Percentiles rank a stretch among this genome's conserved stretches.
Evolutionary conservation across 768 basidiomycete genomes (phyloP).

Genomic region (Auriscalpium vulgare): DNA sequence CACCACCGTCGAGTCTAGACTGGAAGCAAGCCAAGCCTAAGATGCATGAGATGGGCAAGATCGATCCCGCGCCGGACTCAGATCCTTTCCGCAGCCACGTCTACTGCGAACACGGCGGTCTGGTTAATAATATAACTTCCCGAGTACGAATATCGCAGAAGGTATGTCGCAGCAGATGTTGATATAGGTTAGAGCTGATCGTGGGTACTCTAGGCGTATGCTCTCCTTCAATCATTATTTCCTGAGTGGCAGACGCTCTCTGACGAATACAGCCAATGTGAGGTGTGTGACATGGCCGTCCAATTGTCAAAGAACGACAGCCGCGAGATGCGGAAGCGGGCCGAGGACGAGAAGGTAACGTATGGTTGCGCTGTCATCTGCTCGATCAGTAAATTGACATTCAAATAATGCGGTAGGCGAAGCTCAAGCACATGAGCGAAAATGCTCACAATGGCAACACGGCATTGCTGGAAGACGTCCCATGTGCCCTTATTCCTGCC

Average conservation of each 20-base stretch:
- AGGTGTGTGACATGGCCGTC: constrained; percentile 51
- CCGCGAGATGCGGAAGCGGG: constrained; percentile 51
- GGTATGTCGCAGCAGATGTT: constrained; percentile 26
- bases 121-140: constrained; percentile 46
- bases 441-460: constrained; percentile 39
- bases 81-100: constrained; percentile 51
- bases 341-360: constrained; percentile 75
- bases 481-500: constrained; percentile 52
- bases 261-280: constrained; percentile 45
- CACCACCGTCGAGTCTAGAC: constrained; percentile 33
- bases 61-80: constrained; percentile 64
- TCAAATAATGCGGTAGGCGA: constrained; percentile 36
- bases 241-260: constrained; percentile 56
- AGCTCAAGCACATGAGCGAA: constrained; percentile 55
- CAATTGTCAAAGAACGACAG: constrained; percentile 55
- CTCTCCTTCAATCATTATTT: constrained; percentile 48
- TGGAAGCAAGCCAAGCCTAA: constrained; percentile 68
- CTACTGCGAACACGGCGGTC: constrained; percentile 59
- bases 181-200: no score
- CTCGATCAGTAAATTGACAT: not conserved
- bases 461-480: constrained; percentile 37
- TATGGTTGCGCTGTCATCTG: not conserved
- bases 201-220: constrained; percentile 39
- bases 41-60: constrained; percentile 55
- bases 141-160: constrained; percentile 57